Evolutionary conservation across 2,329 filamentous ascomycete species (phyloP), one percentile per base, ranked within the genome.

Genomic region (Paracoccidioides brasiliensis): DNA sequence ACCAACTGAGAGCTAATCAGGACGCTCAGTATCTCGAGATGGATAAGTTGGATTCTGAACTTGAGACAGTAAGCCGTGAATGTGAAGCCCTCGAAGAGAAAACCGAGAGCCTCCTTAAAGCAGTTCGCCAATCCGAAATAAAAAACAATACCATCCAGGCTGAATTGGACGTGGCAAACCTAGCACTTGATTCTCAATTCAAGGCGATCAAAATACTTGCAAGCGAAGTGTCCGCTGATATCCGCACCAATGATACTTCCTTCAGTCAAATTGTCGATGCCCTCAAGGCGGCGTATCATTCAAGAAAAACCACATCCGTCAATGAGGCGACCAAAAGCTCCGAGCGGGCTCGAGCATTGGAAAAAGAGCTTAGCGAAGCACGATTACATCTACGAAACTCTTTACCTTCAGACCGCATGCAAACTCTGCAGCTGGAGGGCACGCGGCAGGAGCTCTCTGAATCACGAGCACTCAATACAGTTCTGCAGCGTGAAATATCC

Each of bases 191-290:
- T 38, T 67, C 69, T 2, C 70, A 71, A 52, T 64, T 67, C 52
- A 70, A 67, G 52, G 69, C 69, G 1, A 58, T 73, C 10, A 70
- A 69, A 38, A 64, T 64, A 5, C 64, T 70, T 38, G 70, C 70
- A 10, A 66, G 64, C 7, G 68, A 72, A 40, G 58, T 71, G 3
- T 68, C 70, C 4, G 57, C 67, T 4, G 64, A 64, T 53, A 57
- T 60, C 3, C 63, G 63, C 5, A 66, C 65, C 30, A 71, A 67
- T 22, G 22, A 22, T 33, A 33, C n/a, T 56, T 67, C 68, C 5
- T 72, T 70, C 55, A 66, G 62, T 30, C 69, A 73, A 44, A 69
- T 74, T n/a, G 60, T 73, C 2, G 68, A 70, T 32, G 52, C 67
- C 44, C 69, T 72, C 49, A 69, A 70, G 50, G 65, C 66, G 15